Percentiles rank a stretch among this genome's conserved stretches.
Evolutionary conservation across 371 early-diverging fungal genomes (phyloP).

Genomic region (Funneliformis caledonium): DNA sequence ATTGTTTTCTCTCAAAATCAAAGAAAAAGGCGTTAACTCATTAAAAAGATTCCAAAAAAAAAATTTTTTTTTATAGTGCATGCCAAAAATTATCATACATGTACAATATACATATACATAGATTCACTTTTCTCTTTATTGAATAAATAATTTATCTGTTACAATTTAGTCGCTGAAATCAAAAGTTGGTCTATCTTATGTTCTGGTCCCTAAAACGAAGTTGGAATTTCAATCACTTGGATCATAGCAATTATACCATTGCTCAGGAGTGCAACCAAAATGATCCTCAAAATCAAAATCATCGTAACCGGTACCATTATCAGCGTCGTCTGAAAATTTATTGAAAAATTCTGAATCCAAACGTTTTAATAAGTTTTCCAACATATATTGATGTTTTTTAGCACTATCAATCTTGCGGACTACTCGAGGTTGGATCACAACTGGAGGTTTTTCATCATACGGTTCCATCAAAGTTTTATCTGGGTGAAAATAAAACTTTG

Average conservation of each 20-base stretch:
- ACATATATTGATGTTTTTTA: not conserved
- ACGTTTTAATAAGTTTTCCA: not conserved
- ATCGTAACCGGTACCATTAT: not conserved
- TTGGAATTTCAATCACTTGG: not conserved
- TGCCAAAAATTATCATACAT: too few relatives aligned
- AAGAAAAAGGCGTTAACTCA: too few relatives aligned
- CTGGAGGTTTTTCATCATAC: not conserved
- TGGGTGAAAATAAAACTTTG: slow-evolving; percentile 36
- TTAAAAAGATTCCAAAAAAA: too few relatives aligned
- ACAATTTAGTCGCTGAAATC: too few relatives aligned
- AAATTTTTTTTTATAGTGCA: too few relatives aligned
- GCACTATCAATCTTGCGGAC: not conserved
- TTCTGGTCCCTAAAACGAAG: too few relatives aligned
- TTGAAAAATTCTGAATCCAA: not conserved
- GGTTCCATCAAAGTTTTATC: slow-evolving; percentile 4
- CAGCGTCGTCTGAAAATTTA: not conserved
- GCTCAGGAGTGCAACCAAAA: not conserved
- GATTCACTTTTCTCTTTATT: too few relatives aligned
- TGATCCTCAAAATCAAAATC: slow-evolving; percentile 10
- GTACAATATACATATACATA: too few relatives aligned
- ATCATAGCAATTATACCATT: slow-evolving; percentile 6
- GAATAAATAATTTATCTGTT: too few relatives aligned
- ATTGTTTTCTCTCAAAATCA: too few relatives aligned
- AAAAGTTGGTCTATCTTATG: too few relatives aligned
- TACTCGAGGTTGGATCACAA: not conserved